These are phyloP conservation scores for Trametes punicea DNA, from an alignment of 768 basidiomycete genomes.

Conservation along the genomic window DNA sequence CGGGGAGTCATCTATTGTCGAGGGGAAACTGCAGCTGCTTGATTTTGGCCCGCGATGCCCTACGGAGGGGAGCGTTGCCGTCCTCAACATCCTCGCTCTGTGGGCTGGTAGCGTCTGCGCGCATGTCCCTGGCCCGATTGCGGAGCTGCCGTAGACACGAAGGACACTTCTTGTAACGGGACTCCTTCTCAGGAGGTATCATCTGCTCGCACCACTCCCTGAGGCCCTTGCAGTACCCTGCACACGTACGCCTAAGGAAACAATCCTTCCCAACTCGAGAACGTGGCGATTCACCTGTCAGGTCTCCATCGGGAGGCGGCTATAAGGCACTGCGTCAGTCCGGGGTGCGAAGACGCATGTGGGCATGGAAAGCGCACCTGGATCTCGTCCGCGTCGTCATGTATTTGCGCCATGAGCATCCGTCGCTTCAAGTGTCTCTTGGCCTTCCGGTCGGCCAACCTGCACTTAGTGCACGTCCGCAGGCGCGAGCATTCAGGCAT, in stretches of 20 bases:
- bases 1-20: not conserved
- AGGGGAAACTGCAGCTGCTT: no score
- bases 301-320: slow-evolving; percentile 1
- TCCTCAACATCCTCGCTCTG: not conserved
- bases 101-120: not conserved
- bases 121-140: not conserved
- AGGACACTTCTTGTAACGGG: slow-evolving; percentile 22
- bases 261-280: not conserved
- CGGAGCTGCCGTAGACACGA: slow-evolving; percentile 20
- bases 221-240: slow-evolving; percentile 19
- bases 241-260: not conserved
- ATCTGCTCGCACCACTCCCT: slow-evolving; percentile 15
- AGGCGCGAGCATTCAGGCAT: slow-evolving; percentile 13
- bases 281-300: not conserved
- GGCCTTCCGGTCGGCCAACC: not conserved
- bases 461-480: slow-evolving; percentile 23
- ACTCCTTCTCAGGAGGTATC: slow-evolving; percentile 18
- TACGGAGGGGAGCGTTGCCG: no score
- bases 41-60: no score
- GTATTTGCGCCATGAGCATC: not conserved
- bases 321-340: not conserved
- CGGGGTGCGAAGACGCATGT: not conserved
- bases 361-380: not conserved
- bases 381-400: not conserved
- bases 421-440: not conserved